Evolutionary conservation across 176 grass and related monocot genomes (phyloP).

Genomic region (Melocanna baccifera): DNA sequence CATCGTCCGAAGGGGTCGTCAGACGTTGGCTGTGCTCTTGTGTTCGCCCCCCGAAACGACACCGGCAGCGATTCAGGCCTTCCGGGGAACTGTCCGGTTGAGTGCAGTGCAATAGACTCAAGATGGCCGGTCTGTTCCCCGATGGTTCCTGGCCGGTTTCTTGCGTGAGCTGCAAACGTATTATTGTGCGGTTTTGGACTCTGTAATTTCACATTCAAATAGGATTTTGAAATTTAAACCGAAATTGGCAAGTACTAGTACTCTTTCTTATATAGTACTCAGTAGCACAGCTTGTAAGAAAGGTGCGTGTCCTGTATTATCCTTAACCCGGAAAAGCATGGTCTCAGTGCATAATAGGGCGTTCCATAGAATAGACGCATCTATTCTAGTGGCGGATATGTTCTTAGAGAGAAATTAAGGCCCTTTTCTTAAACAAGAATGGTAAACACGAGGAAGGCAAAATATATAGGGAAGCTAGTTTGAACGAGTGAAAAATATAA

Average conservation of each 20-base stretch:
- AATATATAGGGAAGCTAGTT: not conserved
- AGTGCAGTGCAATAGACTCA: not conserved
- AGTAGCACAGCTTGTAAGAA: not conserved
- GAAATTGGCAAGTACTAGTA: not conserved
- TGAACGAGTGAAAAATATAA: not conserved
- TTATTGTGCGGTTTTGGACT: not conserved
- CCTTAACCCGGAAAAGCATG: not conserved
- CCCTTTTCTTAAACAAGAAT: not conserved
- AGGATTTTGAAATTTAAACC: not conserved
- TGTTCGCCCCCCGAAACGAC: not conserved
- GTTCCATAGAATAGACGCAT: not conserved
- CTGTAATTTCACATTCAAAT: not conserved
- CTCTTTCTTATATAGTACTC: not conserved
- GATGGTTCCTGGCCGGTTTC: not conserved
- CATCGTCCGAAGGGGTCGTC: not conserved
- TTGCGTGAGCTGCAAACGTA: not conserved
- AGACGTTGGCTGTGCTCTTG: not conserved
- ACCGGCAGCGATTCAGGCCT: slow-evolving; percentile 19
- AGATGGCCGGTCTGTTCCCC: slow-evolving; percentile 8
- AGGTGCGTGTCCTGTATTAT: not conserved
- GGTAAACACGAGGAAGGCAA: slow-evolving; percentile 4
- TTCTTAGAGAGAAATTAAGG: not conserved
- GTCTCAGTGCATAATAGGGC: not conserved
- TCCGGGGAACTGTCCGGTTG: not conserved
- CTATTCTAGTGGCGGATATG: slow-evolving; percentile 32